Evolutionary conservation across 495 filamentous ascomycete genomes (phyloP), one percentile per base, ranked within the genome.

Genomic region (Friedmanniomyces endolithicus): DNA sequence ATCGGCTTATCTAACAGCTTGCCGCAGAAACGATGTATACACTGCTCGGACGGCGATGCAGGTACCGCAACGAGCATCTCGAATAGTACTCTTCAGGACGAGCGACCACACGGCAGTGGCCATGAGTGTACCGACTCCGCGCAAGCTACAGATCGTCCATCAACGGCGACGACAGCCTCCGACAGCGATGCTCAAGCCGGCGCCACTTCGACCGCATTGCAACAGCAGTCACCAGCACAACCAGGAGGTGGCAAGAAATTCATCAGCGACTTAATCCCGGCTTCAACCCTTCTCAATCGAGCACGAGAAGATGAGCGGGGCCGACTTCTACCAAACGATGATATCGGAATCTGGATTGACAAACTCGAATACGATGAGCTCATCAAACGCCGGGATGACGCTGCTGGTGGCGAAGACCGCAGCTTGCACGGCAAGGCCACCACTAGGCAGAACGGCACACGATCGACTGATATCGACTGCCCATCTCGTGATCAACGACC

Each of bases 221-320:
- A 34, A 22, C 25, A 31, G 24, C 47, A 31, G 16, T 33, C 25
- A 6, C 47, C 29, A 12, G 2, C 24, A 19, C 29, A 31, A 51
- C 45, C 55, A 9, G 55, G 37, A 20, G 37, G 44, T 12, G 23
- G 37, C 19, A 23, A 19, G 29, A 64, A 71, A 1, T 80, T 77
- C 45, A 64, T 78, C 19, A 75, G 76, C 23, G 75, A 79, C 45
- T 50, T 75, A 12, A 78, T 73, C 60, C 76, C 76, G n/a, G 74
- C 78, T 58, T 69, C 71, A 24, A 71, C 76, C 11, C 67, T 80
- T 22, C 67, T 75, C 1, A 29, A 53, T n/a, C 53, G 35, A 17
- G 29, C 23, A 2, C 37, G 45, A 8, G 31, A 33, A 16, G 34
- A 22, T 17, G 48, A 23, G 16, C 51, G 70, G 74, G 33, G 70